phyloP scores from a whole-genome alignment of 192 early-diverging fungal genomes.

The Chytriomyces confervae region DNA sequence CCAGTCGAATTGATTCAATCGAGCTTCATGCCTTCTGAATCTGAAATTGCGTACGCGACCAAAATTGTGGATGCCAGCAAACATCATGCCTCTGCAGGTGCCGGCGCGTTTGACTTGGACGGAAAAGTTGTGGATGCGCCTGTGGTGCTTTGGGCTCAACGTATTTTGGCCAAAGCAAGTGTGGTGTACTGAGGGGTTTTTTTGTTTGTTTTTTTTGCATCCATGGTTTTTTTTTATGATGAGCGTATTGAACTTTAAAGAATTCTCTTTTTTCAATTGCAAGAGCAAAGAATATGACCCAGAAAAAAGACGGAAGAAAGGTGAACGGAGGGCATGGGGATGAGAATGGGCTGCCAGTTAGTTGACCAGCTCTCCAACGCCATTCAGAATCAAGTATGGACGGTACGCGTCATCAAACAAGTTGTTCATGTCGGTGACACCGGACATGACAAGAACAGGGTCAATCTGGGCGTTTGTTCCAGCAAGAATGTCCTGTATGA shows the following conservation, averaged over 20 bases:
- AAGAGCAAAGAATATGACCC: no score
- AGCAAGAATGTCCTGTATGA: constrained; percentile 57
- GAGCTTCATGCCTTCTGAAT: constrained; percentile 73
- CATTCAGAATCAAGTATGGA: constrained; percentile 63
- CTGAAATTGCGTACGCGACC: constrained; percentile 54
- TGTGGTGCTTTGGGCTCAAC: constrained; percentile 58
- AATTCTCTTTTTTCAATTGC: no score
- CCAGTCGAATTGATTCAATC: constrained; percentile 79
- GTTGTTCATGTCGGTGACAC: constrained; percentile 56
- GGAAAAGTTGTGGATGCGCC: constrained; percentile 79
- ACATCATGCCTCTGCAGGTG: constrained; percentile 68
- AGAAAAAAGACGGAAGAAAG: no score
- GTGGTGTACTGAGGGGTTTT: no score
- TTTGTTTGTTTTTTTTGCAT: no score
- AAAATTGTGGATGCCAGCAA: constrained; percentile 76
- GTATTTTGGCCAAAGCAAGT: constrained; percentile 62
- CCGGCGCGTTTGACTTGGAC: constrained; percentile 89
- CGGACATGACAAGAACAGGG: constrained; percentile 58
- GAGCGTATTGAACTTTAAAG: no score
- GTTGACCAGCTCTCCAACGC: constrained; percentile 43
- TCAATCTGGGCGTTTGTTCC: constrained; percentile 66
- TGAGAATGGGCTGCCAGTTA: no score
- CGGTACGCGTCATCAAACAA: constrained; percentile 57
- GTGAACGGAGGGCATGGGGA: no score
- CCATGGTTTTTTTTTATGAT: no score